Evolutionary conservation across 1,284 basidiomycete species (phyloP).

Genomic region (Leccinum pachyderme): DNA sequence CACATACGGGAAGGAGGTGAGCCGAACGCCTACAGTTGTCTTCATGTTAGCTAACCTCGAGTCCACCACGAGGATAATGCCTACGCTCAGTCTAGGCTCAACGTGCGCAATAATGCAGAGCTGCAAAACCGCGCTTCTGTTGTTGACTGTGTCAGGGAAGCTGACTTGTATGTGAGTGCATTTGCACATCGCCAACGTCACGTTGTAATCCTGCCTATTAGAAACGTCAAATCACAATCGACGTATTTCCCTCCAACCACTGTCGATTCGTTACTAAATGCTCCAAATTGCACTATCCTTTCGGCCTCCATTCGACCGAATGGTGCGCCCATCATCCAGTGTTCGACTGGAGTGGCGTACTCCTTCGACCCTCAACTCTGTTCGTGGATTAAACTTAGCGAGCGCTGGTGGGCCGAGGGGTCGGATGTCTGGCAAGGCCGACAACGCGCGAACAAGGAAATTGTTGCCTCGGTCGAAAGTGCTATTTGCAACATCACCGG

Average conservation of each 20-base stretch:
- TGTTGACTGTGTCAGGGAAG: conserved; percentile 69
- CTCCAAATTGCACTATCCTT: conserved; percentile 53
- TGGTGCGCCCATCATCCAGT: conserved; percentile 73
- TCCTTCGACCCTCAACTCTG: conserved; percentile 70
- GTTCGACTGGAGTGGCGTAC: conserved; percentile 72
- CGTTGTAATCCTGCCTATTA: conserved; percentile 32
- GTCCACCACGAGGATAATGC: conserved; percentile 57
- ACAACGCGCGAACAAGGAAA: conserved; percentile 51
- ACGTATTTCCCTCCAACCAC: conserved; percentile 66
- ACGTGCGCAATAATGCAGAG: conserved; percentile 70
- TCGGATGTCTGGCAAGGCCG: conserved; percentile 79
- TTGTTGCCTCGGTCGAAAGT: conserved; percentile 52
- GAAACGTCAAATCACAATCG: conserved; percentile 69
- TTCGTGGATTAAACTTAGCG: conserved; percentile 72
- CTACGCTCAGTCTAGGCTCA: conserved; percentile 70
- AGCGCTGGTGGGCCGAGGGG: conserved; percentile 78
- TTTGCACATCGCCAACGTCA: background rate
- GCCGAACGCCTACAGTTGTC: conserved; percentile 12
- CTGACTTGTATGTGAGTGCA: conserved; percentile 70
- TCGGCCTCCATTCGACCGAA: conserved; percentile 70
- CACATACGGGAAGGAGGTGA: conserved; percentile 74
- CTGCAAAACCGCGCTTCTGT: conserved; percentile 61
- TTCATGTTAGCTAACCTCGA: conserved; percentile 8
- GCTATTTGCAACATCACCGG: conserved; percentile 46
- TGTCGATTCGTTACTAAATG: conserved; percentile 55